phyloP scores from a whole-genome alignment of 2,329 filamentous ascomycete genomes.

The Paecilomyces sp. region DNA sequence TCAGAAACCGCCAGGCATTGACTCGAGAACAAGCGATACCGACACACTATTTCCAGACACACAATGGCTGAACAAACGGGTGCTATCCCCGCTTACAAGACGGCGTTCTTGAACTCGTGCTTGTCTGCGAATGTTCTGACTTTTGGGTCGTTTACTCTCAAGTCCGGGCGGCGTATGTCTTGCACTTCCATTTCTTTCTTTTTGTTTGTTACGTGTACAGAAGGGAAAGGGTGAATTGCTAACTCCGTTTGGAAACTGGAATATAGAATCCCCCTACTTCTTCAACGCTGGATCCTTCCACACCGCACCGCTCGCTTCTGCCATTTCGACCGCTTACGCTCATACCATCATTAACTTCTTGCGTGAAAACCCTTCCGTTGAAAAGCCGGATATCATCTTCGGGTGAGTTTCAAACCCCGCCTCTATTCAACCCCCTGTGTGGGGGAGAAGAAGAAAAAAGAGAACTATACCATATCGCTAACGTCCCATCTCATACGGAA shows the following conservation, averaged over 20 bases:
- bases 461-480: not conserved
- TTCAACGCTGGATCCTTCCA: not conserved
- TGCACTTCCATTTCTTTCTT: not conserved
- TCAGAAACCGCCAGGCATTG: no score
- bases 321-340: not conserved
- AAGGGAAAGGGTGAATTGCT: not conserved
- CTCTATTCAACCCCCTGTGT: not conserved
- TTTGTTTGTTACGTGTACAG: not conserved
- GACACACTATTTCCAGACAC: not conserved
- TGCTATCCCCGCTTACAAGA: conserved; percentile 6
- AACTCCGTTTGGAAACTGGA: not conserved
- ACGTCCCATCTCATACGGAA: not conserved
- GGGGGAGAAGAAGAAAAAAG: not conserved
- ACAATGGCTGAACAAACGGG: not conserved
- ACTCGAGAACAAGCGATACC: no score
- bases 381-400: not conserved
- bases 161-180: not conserved
- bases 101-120: conserved; percentile 13
- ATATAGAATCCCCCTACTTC: not conserved
- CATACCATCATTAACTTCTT: not conserved
- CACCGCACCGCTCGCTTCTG: not conserved
- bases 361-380: not conserved
- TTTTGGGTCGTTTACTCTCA: conserved; percentile 13
- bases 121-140: conserved; percentile 14
- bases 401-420: not conserved